phyloP scores from a whole-genome alignment of 169 alveolate genomes.

The Haemoproteus tartakovskyi region DNA sequence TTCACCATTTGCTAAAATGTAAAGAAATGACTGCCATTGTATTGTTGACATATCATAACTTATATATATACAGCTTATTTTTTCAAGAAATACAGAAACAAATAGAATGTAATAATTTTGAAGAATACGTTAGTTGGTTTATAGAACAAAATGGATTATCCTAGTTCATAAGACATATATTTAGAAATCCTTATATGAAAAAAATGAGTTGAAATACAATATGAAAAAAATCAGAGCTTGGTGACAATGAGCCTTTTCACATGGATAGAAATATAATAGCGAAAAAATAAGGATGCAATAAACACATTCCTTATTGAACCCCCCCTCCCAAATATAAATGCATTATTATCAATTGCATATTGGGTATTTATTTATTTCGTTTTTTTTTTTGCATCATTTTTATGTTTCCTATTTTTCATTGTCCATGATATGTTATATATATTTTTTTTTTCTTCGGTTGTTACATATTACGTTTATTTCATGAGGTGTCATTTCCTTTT shows the following conservation, averaged over 20 bases:
- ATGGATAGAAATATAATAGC: no score
- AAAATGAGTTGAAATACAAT: no score
- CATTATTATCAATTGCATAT: no score
- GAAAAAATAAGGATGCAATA: no score
- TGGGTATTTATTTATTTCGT: no score
- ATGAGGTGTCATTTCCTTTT: no score
- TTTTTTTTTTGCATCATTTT: neutral
- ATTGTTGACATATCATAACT: conserved; percentile 60
- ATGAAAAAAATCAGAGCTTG: no score
- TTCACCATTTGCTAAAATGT: conserved; percentile 71
- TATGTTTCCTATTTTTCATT: neutral
- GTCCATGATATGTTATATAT: neutral
- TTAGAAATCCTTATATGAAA: no score
- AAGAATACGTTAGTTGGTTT: conserved; percentile 18
- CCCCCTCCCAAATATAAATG: no score
- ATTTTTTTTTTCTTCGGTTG: neutral
- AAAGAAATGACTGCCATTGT: conserved; percentile 69
- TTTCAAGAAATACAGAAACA: conserved; percentile 64
- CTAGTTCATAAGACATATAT: no score
- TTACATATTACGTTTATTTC: neutral
- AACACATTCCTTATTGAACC: no score
- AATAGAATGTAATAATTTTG: conserved; percentile 25
- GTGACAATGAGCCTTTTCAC: no score
- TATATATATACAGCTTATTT: conserved; percentile 59
- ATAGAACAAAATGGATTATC: conserved; percentile 13